Evolutionary conservation across 352 stramenopile species (phyloP).

Genomic region (Plasmopara viticola): DNA sequence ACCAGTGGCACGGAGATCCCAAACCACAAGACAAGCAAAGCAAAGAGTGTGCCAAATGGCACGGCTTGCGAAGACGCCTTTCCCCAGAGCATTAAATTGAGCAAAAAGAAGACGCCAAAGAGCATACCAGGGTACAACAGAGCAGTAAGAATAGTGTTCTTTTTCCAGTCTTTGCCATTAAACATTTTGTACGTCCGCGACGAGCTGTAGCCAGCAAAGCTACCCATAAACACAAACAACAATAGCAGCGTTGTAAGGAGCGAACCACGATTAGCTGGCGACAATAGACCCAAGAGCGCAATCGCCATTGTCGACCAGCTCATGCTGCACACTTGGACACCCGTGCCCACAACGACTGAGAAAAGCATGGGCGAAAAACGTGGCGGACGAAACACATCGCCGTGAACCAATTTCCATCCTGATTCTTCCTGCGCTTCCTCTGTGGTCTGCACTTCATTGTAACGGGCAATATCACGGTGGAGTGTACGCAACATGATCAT

Average conservation of each 20-base stretch:
- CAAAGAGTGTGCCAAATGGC: slow-evolving; percentile 95
- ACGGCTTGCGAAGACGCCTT: slow-evolving; percentile 86
- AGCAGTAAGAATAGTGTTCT: slow-evolving; percentile 94
- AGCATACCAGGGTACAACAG: slow-evolving; percentile 91
- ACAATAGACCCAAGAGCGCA: slow-evolving; percentile 92
- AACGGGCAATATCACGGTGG: slow-evolving; percentile 95
- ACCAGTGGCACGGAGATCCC: slow-evolving; percentile 97
- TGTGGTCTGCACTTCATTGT: slow-evolving; percentile 93
- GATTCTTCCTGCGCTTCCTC: slow-evolving; percentile 94
- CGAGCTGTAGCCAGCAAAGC: slow-evolving; percentile 95
- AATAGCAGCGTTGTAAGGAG: slow-evolving; percentile 95
- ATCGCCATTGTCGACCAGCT: slow-evolving; percentile 94
- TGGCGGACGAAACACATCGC: slow-evolving; percentile 98
- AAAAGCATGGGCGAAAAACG: slow-evolving; percentile 91
- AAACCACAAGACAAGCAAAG: slow-evolving; percentile 97
- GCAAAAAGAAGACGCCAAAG: slow-evolving; percentile 92
- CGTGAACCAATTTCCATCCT: slow-evolving; percentile 96
- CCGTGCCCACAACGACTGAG: slow-evolving; percentile 92
- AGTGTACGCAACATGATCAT: slow-evolving; percentile 99
- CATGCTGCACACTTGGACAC: slow-evolving; percentile 94
- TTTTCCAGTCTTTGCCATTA: slow-evolving; percentile 96
- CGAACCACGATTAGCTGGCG: slow-evolving; percentile 94
- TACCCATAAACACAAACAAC: slow-evolving; percentile 98
- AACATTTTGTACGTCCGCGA: slow-evolving; percentile 98
- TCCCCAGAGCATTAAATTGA: slow-evolving; percentile 94